Evolutionary conservation across 73 alveolate genomes (phyloP), one percentile per base, ranked within the genome.

Genomic region (Paramecium primaurelia): DNA sequence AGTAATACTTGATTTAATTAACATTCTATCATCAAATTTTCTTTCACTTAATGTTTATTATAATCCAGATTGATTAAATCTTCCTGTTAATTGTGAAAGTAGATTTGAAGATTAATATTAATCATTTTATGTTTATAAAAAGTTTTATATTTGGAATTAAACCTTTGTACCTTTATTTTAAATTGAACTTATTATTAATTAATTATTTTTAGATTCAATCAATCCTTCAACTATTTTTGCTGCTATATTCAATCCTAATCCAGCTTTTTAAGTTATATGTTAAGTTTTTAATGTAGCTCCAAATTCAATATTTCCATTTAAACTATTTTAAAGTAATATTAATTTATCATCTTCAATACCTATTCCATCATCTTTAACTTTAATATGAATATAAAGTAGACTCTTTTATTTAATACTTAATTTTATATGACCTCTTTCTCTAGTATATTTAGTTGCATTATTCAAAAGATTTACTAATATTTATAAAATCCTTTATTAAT

Each of bases 381-480:
- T 26, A 8, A 42, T 20, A 40, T 47, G 16, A n/a, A 45, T 32
- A 5, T 64, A 28, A 10, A 32, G 11, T 2, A 64, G 30, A 64
- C 84, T 64, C 11, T 32, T 64, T 12, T 32, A 28, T 64, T 28
- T 32, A 7, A 64, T 28, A 3, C 44, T 47, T 40, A 32, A 34
- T 64, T 28, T 26, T 0, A 64, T 32, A 44, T 49, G 16, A 47
- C 91, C 91, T 9, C 30, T 32, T 38, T 18, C 47, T 80, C 58
- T 45, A 6, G 91, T 80, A 16, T 32, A 80, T 36, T 80, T 80
- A 8, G 28, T 12, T 16, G 91, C 49, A 49, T 80, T 80, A 44
- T 80, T 80, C 16, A 80, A 8, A 18, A 80, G 91, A 80, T 80
- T 80, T 8, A 80, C 91, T 28, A 80, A 80, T 0, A 80, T 36